Base-by-base conservation (phyloP, 202 grass and related monocot genomes). In the Sporobolus alterniflorus region DNA sequence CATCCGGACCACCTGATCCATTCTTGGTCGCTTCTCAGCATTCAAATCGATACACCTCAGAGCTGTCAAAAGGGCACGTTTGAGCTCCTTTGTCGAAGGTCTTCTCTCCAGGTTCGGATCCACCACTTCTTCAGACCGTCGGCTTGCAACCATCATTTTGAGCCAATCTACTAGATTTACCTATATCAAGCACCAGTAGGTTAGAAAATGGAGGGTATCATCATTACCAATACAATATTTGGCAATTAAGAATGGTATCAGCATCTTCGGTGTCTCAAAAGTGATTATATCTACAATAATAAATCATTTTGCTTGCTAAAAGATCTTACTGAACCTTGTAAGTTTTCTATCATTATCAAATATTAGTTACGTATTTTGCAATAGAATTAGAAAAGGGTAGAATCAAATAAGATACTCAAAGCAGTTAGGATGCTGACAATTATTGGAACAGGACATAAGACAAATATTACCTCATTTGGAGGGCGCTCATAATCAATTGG, bases 121-220 rank as follows among this genome's bases (percentile, higher is more conserved):
- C 62, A 99, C 91, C 46, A 99, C 91, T 83, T 99, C 93, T 75
- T 99, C 96, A 33, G 93, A 93, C 1, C 92, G 89, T 67, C 90
- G 89, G 59, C 82, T 91, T 10, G 83, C 96, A 22, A 99, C 91
- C 96, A 99, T 99, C 96, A 94, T 87, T 89, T 99, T 99, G 83
- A 99, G 93, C 96, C 96, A 99, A 46, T 99, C 96, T 55, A 99
- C 96, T 74, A 99, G 87, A 74, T 99, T 99, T 77, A 99, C 93
- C 96, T 99, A 81, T 71, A 96, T 9, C 59, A 29, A 24, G 51
- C 9, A 87, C n/a, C 26, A 73, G 33, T 18, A n/a, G 12, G 55
- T 86, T 47, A 73, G 60, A 73, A 34, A 12, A 61, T 67, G 24
- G 69, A 86, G 33, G 11, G 4, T 5, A 42, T 2, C 15, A 74